Evolutionary conservation across 805 yeast genomes (phyloP).

Genomic region (Ogataea philodendri): DNA sequence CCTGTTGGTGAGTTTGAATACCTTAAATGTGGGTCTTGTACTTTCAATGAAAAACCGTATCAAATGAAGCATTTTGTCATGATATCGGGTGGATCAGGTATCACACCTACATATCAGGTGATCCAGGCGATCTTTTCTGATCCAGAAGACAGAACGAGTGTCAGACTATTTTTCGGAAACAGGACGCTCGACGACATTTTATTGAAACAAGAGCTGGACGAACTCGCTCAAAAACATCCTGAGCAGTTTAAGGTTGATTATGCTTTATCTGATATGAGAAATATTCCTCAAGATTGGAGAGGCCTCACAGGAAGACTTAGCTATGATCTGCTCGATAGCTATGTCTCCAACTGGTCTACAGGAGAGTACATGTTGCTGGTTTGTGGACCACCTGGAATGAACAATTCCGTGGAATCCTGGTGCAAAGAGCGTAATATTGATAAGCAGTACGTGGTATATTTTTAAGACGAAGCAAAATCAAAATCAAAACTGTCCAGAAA

Average conservation of each 20-base stretch:
- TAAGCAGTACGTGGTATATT: slow-evolving; percentile 22
- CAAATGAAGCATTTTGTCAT: slow-evolving; percentile 36
- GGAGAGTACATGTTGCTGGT: slow-evolving; percentile 39
- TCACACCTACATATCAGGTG: slow-evolving; percentile 55
- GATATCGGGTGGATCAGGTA: slow-evolving; percentile 57
- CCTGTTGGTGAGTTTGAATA: slow-evolving; percentile 35
- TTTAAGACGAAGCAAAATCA: slow-evolving; percentile 12
- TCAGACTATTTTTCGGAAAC: slow-evolving; percentile 46
- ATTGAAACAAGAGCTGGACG: slow-evolving; percentile 45
- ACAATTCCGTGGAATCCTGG: slow-evolving; percentile 19
- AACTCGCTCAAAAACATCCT: slow-evolving; percentile 38
- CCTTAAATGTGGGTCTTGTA: slow-evolving; percentile 14
- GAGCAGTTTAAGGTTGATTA: slow-evolving; percentile 37
- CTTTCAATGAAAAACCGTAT: slow-evolving; percentile 11
- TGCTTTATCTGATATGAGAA: slow-evolving; percentile 30
- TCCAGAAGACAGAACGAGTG: slow-evolving; percentile 45
- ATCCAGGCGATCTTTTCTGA: slow-evolving; percentile 43
- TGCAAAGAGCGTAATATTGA: slow-evolving; percentile 12
- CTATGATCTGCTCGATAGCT: slow-evolving; percentile 39
- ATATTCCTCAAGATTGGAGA: slow-evolving; percentile 29
- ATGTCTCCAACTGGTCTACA: slow-evolving; percentile 23
- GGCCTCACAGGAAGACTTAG: slow-evolving; percentile 42
- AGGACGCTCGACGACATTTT: slow-evolving; percentile 43
- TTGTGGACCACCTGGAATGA: slow-evolving; percentile 51
- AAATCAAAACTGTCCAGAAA: slow-evolving; percentile 9